These are phyloP conservation scores for Ganoderma lingzhi DNA, from an alignment of 1,284 basidiomycete genomes.

Conservation along the genomic window DNA sequence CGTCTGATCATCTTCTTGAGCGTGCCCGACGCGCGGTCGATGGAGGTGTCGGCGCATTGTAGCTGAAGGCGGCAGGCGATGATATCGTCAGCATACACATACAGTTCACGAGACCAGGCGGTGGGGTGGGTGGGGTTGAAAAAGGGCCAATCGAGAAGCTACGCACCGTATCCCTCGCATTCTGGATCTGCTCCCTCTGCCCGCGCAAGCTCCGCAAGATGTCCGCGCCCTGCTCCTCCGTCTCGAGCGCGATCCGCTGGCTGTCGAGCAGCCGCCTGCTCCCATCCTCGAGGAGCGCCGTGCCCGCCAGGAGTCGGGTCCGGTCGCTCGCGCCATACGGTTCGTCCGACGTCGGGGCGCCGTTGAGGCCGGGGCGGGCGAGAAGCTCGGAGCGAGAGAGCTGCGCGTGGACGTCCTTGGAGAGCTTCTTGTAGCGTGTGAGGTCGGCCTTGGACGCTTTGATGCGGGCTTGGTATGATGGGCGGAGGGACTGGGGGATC, in stretches of 20 bases:
- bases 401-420: constrained; percentile 67
- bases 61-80: neutral
- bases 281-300: constrained; percentile 79
- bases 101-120: too few relatives aligned
- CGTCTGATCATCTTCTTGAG: constrained; percentile 77
- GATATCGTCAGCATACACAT: too few relatives aligned
- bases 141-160: too few relatives aligned
- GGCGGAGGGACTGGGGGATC: constrained; percentile 86
- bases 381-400: constrained; percentile 70
- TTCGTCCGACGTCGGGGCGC: constrained; percentile 73
- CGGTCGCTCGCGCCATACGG: constrained; percentile 81
- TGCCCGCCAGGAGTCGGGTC: constrained; percentile 79
- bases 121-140: too few relatives aligned
- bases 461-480: constrained; percentile 79
- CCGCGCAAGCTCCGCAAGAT: too few relatives aligned
- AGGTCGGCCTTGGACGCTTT: constrained; percentile 78
- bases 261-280: constrained; percentile 81
- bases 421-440: constrained; percentile 80
- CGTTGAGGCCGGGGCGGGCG: constrained; percentile 48
- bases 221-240: too few relatives aligned
- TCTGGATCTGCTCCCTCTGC: too few relatives aligned
- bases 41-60: too few relatives aligned
- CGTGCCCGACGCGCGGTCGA: constrained; percentile 68
- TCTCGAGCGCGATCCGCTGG: too few relatives aligned
- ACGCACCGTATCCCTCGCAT: too few relatives aligned